Conservation (phyloP, 1,284 basidiomycete genomes). For the Coniophora puteana region DNA sequence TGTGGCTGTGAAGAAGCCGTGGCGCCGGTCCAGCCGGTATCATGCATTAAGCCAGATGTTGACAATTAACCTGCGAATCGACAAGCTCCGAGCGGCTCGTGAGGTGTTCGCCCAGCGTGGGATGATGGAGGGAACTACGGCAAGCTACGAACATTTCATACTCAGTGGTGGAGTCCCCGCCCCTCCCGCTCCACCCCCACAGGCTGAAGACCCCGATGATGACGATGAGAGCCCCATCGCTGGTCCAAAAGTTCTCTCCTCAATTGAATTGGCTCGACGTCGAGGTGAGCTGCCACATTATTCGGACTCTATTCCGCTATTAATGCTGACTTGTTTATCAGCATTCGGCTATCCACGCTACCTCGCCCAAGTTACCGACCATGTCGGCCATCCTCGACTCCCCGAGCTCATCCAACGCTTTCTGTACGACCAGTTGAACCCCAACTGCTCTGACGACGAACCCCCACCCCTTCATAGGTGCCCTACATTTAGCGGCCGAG, state of each 20-base stretch:
- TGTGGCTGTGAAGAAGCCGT: conserved; percentile 10
- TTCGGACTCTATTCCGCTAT: too few relatives aligned
- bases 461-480: too few relatives aligned
- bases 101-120: neutral
- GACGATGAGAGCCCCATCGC: neutral
- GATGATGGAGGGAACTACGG: neutral
- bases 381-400: neutral
- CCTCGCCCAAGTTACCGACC: neutral
- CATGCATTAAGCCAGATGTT: conserved; percentile 18
- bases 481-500: neutral
- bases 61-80: conserved; percentile 12
- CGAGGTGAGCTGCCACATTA: too few relatives aligned
- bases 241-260: neutral
- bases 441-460: neutral
- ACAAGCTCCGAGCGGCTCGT: conserved; percentile 10
- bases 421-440: conserved; percentile 5
- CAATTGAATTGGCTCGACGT: neutral
- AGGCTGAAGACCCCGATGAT: neutral
- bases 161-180: neutral
- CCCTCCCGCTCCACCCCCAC: neutral
- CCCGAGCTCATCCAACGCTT: conserved; percentile 1
- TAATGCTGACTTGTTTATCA: too few relatives aligned
- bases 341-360: too few relatives aligned
- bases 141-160: neutral
- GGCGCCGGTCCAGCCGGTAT: conserved; percentile 14